Evolutionary conservation across 2,329 filamentous ascomycete species (phyloP), one percentile per base, ranked within the genome.

Genomic region (Cladorrhinum sp.): DNA sequence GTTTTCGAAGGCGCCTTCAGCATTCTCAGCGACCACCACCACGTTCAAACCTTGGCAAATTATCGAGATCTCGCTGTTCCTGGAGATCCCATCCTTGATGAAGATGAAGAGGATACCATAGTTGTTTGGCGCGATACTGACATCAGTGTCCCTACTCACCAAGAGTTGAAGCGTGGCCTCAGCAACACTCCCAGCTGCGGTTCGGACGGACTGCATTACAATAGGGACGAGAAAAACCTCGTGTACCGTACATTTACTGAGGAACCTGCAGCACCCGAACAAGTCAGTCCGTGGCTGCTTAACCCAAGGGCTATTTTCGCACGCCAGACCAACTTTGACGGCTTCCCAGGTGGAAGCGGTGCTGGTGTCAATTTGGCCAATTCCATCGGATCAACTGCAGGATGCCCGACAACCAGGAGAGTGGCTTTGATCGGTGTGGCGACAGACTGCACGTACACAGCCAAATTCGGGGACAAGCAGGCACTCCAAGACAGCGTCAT

Each of bases 91-190:
- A 78, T 82, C 24, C 73, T 91, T 7, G 76, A 82, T 13, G 75
- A 78, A 50, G 80, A 78, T 20, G 69, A 71, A 3, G 83, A 87
- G 29, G 90, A 96, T 63, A 89, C 85, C 71, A 95, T 99, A 93
- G 81, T 97, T 36, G 83, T 97, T 1, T 98, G 91, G 82, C 85
- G 93, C 65, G 93, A 98, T 71, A 96, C 92, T 25, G 95, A 99
- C 73, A 85, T 97, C 70, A 45, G 41, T 12, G 54, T 69, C 63
- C 70, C 70, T n/a, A 74, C 76, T 38, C 82, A 83, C 58, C 75
- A 78, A 22, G 88, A 93, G 64, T 74, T 95, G 67, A 90, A 86
- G 68, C 84, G 90, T 63, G 79, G 78, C 57, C 10, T 65, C 29
- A 53, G 27, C 13, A 53, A 32, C 22, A 59, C 29, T 20, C 49